These are phyloP conservation scores for Sanghuangporus sanghuang DNA, from an alignment of 1,284 basidiomycete genomes.

Conservation along the genomic window DNA sequence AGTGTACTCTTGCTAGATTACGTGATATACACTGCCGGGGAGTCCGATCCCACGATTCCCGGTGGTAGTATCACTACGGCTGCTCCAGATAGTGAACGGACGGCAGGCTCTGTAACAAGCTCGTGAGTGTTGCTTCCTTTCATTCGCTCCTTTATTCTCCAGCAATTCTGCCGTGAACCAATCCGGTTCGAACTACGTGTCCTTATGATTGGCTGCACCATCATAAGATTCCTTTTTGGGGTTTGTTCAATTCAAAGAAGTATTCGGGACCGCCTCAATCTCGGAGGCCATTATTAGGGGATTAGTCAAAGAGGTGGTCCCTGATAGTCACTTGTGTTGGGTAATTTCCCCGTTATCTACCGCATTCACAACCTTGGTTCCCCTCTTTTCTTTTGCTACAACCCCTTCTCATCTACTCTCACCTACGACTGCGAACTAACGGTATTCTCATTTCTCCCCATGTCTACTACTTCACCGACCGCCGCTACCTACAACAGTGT, in stretches of 20 bases:
- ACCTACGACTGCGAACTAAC: slow-evolving; percentile 3
- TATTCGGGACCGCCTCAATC: slow-evolving; percentile 8
- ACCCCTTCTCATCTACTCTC: slow-evolving; percentile 4
- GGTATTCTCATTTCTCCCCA: slow-evolving; percentile 6
- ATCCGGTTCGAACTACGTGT: neutral
- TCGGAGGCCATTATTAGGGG: slow-evolving; percentile 1
- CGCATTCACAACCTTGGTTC: neutral
- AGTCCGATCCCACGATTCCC: slow-evolving; percentile 17
- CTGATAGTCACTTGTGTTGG: slow-evolving; percentile 2
- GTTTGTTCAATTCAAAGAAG: neutral
- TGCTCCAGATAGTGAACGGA: slow-evolving; percentile 10
- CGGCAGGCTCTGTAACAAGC: neutral
- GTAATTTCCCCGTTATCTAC: slow-evolving; percentile 12
- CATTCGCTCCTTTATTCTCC: slow-evolving; percentile 2
- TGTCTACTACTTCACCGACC: slow-evolving; percentile 4
- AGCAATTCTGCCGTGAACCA: slow-evolving; percentile 9
- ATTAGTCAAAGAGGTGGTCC: neutral
- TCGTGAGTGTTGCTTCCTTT: slow-evolving; percentile 10
- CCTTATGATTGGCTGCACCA: neutral
- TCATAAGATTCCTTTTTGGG: slow-evolving; percentile 1
- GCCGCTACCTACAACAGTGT: neutral
- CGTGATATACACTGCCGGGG: slow-evolving; percentile 35
- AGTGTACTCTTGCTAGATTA: slow-evolving; percentile 48
- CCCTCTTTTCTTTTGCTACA: neutral
- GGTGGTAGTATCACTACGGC: slow-evolving; percentile 16